phyloP scores from a whole-genome alignment of 352 stramenopile species.

The Phytophthora europaea region DNA sequence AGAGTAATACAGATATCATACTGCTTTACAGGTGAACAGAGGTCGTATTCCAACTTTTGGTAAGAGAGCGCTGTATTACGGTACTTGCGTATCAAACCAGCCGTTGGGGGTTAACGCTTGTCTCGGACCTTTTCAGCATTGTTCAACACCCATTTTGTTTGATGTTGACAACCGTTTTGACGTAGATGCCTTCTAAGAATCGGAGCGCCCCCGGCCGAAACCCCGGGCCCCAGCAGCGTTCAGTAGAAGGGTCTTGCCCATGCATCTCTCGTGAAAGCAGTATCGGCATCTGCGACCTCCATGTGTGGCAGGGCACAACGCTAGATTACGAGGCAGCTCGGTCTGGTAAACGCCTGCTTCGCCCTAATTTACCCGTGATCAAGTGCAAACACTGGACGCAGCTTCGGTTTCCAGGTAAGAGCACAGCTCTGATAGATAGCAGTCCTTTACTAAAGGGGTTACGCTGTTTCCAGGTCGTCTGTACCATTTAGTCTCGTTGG shows the following conservation, averaged over 20 bases:
- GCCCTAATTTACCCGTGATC: constrained; percentile 49
- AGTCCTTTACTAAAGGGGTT: background rate
- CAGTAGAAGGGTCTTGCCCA: constrained; percentile 26
- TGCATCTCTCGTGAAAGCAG: constrained; percentile 41
- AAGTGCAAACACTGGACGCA: constrained; percentile 62
- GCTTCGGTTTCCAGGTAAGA: constrained; percentile 43
- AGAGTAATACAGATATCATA: constrained; percentile 13
- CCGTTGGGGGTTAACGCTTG: constrained; percentile 17
- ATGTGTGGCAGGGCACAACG: constrained; percentile 66
- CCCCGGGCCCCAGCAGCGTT: constrained; percentile 5
- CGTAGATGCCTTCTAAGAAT: constrained; percentile 52
- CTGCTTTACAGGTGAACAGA: constrained; percentile 1
- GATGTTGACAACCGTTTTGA: background rate
- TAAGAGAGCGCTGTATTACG: background rate
- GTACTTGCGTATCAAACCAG: background rate
- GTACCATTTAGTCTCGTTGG: constrained; percentile 63
- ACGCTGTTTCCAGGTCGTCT: constrained; percentile 35
- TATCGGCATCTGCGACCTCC: constrained; percentile 56
- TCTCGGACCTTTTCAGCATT: background rate
- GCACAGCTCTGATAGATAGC: background rate
- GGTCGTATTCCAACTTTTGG: background rate
- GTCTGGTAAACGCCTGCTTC: constrained; percentile 44
- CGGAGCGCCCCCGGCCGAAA: constrained; percentile 30
- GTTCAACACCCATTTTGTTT: background rate
- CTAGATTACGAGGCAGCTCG: constrained; percentile 41